Base-by-base conservation (phyloP, 352 stramenopile genomes). In the Pythium utonaiense region DNA sequence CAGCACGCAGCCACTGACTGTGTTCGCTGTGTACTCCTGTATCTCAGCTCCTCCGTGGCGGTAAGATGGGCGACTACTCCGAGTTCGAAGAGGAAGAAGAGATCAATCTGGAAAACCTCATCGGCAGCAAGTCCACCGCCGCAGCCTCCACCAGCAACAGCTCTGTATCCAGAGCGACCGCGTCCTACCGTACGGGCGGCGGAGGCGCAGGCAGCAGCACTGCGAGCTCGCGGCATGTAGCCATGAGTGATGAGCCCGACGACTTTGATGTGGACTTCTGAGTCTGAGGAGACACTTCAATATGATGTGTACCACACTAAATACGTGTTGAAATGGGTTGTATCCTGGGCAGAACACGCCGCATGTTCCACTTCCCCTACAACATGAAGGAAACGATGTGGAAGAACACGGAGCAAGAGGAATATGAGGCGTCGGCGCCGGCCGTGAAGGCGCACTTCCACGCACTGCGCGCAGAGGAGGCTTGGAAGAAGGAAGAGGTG, bases 391-490 rank as follows among this genome's bases (percentile, higher is more conserved):
- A 24, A 48, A 40, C 50, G 41, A 81, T 81, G 65, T 85, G 73
- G 77, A 88, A 88, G 50, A 72, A 78, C 52, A 66, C 70, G 1
- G 76, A 86, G 61, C 73, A 70, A 52, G 81, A 89, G 67, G 83
- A 91, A 49, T 91, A 87, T 60, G 81, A 87, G 70, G 77, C 69
- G 42, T 81, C 79, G 31, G 66, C 83, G 55, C 81, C 80, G 33
- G 83, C 79, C 41, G 83, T 93, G 27, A 83, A 93, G 73, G 83
- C 83, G 49, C 83, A 93, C 71, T 90, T 88, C 62, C 81, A 93
- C 66, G 83, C 83, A 1, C 63, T 89, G 17, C 79, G 78, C 33
- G 70, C 78, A 17, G 83, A 93, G 44, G 75, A 90, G 28, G 80
- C 82, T 13, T 71, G 87, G 34, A 73, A 70, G 9, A 61, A 65